A percentile compares a stretch with the other conserved stretches of the same genome.
Conservation (phyloP, 208 protist genomes). For the Leishmania guyanensis region DNA sequence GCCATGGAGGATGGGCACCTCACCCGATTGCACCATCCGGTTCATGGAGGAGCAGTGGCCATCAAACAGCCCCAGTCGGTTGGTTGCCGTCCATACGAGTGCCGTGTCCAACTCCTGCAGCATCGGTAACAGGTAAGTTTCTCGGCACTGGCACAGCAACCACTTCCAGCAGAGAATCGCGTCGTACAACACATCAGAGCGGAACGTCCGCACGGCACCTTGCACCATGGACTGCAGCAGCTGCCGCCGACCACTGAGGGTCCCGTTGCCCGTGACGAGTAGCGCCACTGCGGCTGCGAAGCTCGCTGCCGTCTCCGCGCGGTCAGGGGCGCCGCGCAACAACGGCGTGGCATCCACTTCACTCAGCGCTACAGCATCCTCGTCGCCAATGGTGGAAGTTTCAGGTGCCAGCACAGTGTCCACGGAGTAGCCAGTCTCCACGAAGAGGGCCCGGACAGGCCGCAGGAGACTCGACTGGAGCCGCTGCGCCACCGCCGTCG, state of each 20-base stretch:
- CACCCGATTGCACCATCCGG: slow-evolving; percentile 67
- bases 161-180: slow-evolving; percentile 74
- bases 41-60: slow-evolving; percentile 48
- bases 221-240: slow-evolving; percentile 73
- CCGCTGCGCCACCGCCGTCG: slow-evolving; percentile 16
- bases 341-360: slow-evolving; percentile 10
- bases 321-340: slow-evolving; percentile 8
- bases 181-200: slow-evolving; percentile 48
- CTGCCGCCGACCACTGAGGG: slow-evolving; percentile 35
- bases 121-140: slow-evolving; percentile 52
- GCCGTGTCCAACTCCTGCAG: slow-evolving; percentile 62
- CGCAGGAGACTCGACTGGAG: slow-evolving; percentile 25
- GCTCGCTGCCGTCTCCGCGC: slow-evolving; percentile 35
- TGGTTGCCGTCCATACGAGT: slow-evolving; percentile 66
- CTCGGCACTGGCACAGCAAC: slow-evolving; percentile 60
- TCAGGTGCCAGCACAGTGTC: neutral
- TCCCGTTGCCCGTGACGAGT: slow-evolving; percentile 36
- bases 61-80: slow-evolving; percentile 78
- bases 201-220: slow-evolving; percentile 63
- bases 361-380: slow-evolving; percentile 3
- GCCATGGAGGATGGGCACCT: slow-evolving; percentile 9
- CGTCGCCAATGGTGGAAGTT: neutral
- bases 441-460: slow-evolving; percentile 24
- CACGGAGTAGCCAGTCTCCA: slow-evolving; percentile 19
- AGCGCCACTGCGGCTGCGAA: slow-evolving; percentile 56